Base-by-base conservation (phyloP, 768 basidiomycete species). In the Tephrocybe sp. region DNA sequence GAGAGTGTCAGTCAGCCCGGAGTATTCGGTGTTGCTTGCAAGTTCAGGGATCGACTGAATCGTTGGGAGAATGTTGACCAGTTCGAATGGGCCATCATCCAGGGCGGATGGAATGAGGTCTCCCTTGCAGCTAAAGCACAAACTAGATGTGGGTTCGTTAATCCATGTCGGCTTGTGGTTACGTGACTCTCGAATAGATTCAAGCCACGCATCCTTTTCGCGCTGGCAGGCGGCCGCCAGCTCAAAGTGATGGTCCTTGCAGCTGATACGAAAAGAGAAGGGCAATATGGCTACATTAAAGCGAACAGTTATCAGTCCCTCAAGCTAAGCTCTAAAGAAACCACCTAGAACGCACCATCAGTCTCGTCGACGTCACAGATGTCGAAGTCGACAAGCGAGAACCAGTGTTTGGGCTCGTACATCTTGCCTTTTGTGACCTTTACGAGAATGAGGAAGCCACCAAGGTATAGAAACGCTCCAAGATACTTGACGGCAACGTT, bases 381-480 rank as follows among this genome's bases (percentile, higher is more conserved):
- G 46, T 89, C 84, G 58, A 91, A 90, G 17, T 82, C 81, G 39
- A 78, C 76, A 18, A 97, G 70, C 34, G 84, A 80, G 61, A 98
- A 87, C 89, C 93, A 98, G 64, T 96, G 88, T 54, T 78, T 81
- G 15, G 93, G 85, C 61, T 95, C 92, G 62, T 97, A 99, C 28
- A 74, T 74, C 65, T 78, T 90, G 51, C 81, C 77, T 70, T 91
- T 93, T 58, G 79, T 73, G 34, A 94, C 86, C 71, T 96, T 98
- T 57, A 84, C 91, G 39, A 99, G 72, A 18, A 97, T 77, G 33
- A 98, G 68, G 65, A 93, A 98, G 10, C 90, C 93, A 10, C 88
- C 85, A 30, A 78, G 71, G 61, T 94, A 99, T 38, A 99, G 72
- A 68, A 99, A 96, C 15, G 88, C 89, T 25, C 90, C 94, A 21